These are phyloP conservation scores for Talaromyces albobiverticillius DNA, from an alignment of 2,329 filamentous ascomycete genomes.

Conservation along the genomic window DNA sequence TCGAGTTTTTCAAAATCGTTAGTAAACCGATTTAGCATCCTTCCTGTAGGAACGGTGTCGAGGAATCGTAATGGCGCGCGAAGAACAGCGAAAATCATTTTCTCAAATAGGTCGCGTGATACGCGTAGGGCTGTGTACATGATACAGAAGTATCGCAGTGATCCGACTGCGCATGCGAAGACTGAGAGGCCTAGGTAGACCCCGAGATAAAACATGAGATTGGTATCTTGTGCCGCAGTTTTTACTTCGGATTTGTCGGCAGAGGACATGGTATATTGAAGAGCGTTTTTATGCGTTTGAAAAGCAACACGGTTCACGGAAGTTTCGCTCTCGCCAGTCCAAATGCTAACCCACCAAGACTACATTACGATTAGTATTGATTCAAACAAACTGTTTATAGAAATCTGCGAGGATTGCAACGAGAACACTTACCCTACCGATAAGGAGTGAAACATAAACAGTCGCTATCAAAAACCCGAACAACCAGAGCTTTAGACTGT, in stretches of 20 bases:
- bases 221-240: constrained; percentile 6
- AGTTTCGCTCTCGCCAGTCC: constrained; percentile 36
- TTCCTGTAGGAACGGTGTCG: constrained; percentile 73
- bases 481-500: constrained; percentile 61
- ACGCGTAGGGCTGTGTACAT: constrained; percentile 65
- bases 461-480: constrained; percentile 55
- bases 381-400: too few relatives aligned
- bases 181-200: constrained; percentile 65
- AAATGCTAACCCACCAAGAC: constrained; percentile 49
- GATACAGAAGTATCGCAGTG: constrained; percentile 61
- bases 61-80: constrained; percentile 73
- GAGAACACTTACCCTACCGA: constrained; percentile 52
- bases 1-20: constrained; percentile 74
- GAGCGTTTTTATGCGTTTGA: not conserved
- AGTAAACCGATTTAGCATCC: constrained; percentile 75
- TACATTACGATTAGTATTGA: constrained; percentile 14
- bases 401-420: too few relatives aligned
- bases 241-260: not conserved
- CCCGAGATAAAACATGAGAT: constrained; percentile 67
- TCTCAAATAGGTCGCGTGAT: constrained; percentile 64
- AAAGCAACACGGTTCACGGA: not conserved
- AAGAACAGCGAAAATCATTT: constrained; percentile 64
- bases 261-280: not conserved
- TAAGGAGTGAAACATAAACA: constrained; percentile 52
- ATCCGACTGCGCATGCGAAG: constrained; percentile 57